Base-by-base conservation (phyloP, 2,329 filamentous ascomycete species). In the Beauveria pseudobassiana region DNA sequence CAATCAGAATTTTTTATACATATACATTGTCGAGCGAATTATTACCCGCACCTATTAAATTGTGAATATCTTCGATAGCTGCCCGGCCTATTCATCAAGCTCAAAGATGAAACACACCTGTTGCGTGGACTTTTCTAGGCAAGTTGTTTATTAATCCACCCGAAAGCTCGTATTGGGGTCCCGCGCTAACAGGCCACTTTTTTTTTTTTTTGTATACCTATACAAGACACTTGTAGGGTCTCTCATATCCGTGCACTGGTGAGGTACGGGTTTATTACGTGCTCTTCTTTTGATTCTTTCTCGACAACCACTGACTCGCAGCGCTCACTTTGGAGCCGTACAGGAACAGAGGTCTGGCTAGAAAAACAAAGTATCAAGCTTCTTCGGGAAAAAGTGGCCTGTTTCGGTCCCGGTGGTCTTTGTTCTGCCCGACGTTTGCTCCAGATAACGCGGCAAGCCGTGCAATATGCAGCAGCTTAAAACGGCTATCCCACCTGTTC, bases 71-170 rank as follows among this genome's bases (percentile, higher is more conserved):
- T 82, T 28, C 67, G 73, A 62, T 69, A 70, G 58, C 22, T 24
- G 22, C 22, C 22, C 22, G 22, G 22, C 22, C 22, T 24, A 24
- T 3, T 24, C 22, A 24, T 24, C 22, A 24, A 24, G 22, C 69
- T 76, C 0, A 68, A 71, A 1, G 76, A 81, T 20, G 78, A 76
- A 1, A 30, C 30, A 79, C 74, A 1, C 78, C 81, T 0, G 73
- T 90, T 5, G 84, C 86, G 0, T 91, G 88, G 88, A 82, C 80
- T 0, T 88, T 90, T 56, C 69, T 84, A 5, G 78, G 79, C 77
- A 61, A 34, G 65, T 30, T 53, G 3, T 38, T 57, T 20, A 28
- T 28, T 28, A 9, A 12, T 61, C 20, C 54, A n/a, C 40, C 14
- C 12, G 18, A 30, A 30, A 12, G 30, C 10, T 30, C 30, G 30